Evolutionary conservation across 257 asterid species (phyloP), one percentile per base, ranked within the genome.

Genomic region (Vinca minor): DNA sequence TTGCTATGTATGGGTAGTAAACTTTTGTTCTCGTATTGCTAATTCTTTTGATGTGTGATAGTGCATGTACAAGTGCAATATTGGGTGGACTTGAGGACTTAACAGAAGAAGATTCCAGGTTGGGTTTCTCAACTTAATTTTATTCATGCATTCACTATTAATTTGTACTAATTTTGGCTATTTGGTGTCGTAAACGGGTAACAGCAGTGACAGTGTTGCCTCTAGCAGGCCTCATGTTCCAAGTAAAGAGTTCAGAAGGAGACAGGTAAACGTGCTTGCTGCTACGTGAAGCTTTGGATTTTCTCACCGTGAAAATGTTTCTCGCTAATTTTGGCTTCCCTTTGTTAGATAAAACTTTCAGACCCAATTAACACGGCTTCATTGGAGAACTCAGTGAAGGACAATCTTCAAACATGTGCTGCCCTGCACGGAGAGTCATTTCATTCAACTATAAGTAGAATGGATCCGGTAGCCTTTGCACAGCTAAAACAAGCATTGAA

Each of bases 71-170:
- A 4, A 87, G 95, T 76, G 89, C 82, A 50, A 89, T 93, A 73
- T 62, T 93, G 80, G 96, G 92, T 53, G 97, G 88, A 75, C 77
- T 66, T 41, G 95, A 83, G 72, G 94, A 85, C 69, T 77, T 83
- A n/a, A 79, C 87, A 50, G 97, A 93, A 78, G 96, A 89, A 65
- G 99, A 93, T 76, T 89, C 92, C 64, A 93, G 99, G 99, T 89
- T 60, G 48, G 77, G 62, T 71, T 17, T 42, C 41, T 23, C 32
- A 39, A 21, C 55, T 56, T 47, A 5, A 32, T 25, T 55, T 44
- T 32, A 41, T 38, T 61, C 54, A 59, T 59, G 15, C 31, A 5
- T 15, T 28, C 26, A 3, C 28, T 28, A 20, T 34, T 41, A 26
- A 9, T 35, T 10, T 65, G 6, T 31, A 6, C 39, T 32, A 36